Percentiles rank a stretch among this genome's conserved stretches.
Evolutionary conservation across 768 basidiomycete genomes (phyloP).

Genomic region (Mycena pura): DNA sequence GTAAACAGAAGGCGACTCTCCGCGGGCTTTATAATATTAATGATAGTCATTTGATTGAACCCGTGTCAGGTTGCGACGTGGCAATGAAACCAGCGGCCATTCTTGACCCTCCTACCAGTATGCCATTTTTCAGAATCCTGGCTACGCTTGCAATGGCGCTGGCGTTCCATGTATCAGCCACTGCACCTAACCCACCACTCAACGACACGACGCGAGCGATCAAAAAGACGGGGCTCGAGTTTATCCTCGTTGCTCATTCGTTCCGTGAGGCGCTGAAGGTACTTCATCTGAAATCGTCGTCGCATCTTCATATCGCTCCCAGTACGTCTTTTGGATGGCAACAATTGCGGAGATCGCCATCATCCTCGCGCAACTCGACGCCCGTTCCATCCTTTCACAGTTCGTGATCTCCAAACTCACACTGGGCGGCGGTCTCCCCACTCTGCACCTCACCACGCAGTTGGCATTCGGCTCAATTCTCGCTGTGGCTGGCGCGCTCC

Average conservation of each 20-base stretch:
- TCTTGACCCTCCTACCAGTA: no score
- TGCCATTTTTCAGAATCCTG: slow-evolving; percentile 7
- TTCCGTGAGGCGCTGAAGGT: slow-evolving; percentile 12
- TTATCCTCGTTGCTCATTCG: slow-evolving; percentile 7
- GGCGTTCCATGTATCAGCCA: slow-evolving; percentile 5
- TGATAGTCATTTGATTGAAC: no score
- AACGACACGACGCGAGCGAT: background rate
- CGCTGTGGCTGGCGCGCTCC: background rate
- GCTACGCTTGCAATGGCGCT: slow-evolving; percentile 1
- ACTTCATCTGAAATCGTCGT: no score
- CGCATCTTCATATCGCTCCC: background rate
- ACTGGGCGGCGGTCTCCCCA: background rate
- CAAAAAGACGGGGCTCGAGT: slow-evolving; percentile 8
- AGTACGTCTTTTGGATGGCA: background rate
- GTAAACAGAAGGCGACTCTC: no score
- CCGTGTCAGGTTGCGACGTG: no score
- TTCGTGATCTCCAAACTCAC: background rate
- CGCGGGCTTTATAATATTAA: no score
- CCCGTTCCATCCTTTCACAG: background rate
- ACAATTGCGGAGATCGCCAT: background rate
- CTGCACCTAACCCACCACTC: slow-evolving; percentile 17
- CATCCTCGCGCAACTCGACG: background rate
- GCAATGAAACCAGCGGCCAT: background rate
- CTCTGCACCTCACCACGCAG: background rate
- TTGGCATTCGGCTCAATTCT: background rate